Base-by-base conservation (phyloP, 176 grass and related monocot species). In the Carex myosuroides region DNA sequence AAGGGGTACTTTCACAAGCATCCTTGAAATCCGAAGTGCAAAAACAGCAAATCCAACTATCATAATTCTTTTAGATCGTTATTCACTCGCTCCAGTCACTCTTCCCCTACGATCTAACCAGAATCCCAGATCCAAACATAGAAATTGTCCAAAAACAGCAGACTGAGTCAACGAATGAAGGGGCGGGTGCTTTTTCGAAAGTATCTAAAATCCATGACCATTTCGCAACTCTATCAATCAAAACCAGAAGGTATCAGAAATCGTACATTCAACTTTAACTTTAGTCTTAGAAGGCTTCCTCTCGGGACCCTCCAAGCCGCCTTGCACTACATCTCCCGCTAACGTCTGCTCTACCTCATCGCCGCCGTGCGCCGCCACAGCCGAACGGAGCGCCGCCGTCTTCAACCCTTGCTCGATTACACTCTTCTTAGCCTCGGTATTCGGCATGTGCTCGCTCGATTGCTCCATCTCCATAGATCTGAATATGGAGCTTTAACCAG, bases 381-480 rank as follows among this genome's bases (percentile, higher is more conserved):
- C 13, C 62, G 83, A 81, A 3, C 46, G 56, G 70, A 79, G 77
- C 56, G 53, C 5, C 9, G 85, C 20, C 48, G 67, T 83, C 82
- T 93, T 92, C 83, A 81, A 48, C 0, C 35, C 81, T 13, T 70
- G 84, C 44, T 82, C 84, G 8, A 84, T 64, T 46, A 79, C 85
- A 56, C 84, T 87, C 87, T 88, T 91, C 85, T 70, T 88, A 62
- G 75, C 61, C 84, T 79, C 85, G 55, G 89, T 89, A 41, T 88
- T 91, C 87, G 90, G 92, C 92, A 97, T 94, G 87, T 91, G 72
- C 39, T 83, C 14, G 8, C 39, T 77, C 85, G 75, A 74, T 6
- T 85, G 54, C 70, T 62, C 20, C 14, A 16, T 69, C 53, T 75
- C 67, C 70, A 50, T 63, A 79, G 63, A 85, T 72, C 54, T 70